Evolutionary conservation across 192 early-diverging fungal species (phyloP).

Genomic region (Coemansia sp.): DNA sequence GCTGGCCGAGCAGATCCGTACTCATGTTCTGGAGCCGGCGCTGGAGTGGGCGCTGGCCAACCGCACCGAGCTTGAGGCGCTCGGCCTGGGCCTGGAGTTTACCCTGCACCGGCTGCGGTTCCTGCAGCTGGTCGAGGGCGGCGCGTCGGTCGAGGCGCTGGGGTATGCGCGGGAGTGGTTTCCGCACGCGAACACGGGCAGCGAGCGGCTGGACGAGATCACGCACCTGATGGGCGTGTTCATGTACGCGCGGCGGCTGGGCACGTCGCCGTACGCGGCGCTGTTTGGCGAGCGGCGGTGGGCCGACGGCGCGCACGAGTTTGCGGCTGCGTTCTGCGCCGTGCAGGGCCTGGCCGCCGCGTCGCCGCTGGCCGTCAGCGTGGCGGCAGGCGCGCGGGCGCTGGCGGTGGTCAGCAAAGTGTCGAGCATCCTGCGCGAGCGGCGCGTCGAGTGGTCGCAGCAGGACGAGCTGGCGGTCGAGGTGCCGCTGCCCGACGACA

Average conservation of each 20-base stretch:
- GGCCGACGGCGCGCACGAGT: constrained; percentile 32
- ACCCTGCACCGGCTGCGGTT: constrained; percentile 79
- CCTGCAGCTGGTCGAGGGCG: constrained; percentile 67
- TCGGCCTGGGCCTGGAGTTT: constrained; percentile 77
- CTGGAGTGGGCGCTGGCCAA: constrained; percentile 76
- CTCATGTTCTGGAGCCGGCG: constrained; percentile 62
- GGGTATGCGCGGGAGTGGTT: constrained; percentile 76
- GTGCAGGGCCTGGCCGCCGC: constrained; percentile 24
- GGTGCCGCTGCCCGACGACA: constrained; percentile 82
- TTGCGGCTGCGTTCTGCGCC: constrained; percentile 39
- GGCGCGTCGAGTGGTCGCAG: constrained; percentile 88
- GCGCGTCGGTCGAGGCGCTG: constrained; percentile 61
- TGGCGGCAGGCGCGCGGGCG: constrained; percentile 82
- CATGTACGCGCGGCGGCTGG: constrained; percentile 61
- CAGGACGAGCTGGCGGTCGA: constrained; percentile 92
- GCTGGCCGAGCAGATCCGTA: constrained; percentile 65
- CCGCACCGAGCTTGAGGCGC: constrained; percentile 58
- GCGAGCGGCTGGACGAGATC: constrained; percentile 33
- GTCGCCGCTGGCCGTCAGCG: constrained; percentile 52
- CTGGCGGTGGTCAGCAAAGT: constrained; percentile 93
- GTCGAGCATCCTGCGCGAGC: constrained; percentile 81
- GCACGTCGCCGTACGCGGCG: constrained; percentile 73
- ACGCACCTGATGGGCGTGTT: constrained; percentile 62
- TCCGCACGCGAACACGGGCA: constrained; percentile 53
- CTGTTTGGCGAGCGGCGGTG: constrained; percentile 34